Evolutionary conservation across 2,329 filamentous ascomycete genomes (phyloP).

Genomic region (Colletotrichum graminicola): DNA sequence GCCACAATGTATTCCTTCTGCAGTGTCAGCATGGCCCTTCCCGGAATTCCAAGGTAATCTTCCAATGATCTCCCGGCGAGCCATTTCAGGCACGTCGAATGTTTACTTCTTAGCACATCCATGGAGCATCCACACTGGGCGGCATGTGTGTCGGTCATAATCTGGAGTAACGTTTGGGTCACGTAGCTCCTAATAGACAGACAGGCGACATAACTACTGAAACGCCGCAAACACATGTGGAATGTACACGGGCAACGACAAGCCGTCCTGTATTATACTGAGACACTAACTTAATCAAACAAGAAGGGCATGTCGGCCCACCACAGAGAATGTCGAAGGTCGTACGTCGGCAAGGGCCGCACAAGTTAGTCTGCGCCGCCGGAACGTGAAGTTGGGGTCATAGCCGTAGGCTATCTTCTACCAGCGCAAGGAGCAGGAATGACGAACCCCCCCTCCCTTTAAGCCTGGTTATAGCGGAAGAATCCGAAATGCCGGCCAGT

Average conservation of each 20-base stretch:
- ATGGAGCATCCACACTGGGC: too few relatives aligned
- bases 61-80: background rate
- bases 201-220: background rate
- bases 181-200: background rate
- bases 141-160: background rate
- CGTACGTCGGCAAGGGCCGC: too few relatives aligned
- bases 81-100: background rate
- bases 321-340: background rate
- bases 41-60: background rate
- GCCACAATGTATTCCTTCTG: too few relatives aligned
- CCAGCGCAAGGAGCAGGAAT: background rate
- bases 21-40: too few relatives aligned
- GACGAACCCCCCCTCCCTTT: accelerated
- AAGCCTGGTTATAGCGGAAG: background rate
- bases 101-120: background rate
- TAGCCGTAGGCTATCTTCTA: background rate
- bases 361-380: too few relatives aligned
- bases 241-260: too few relatives aligned
- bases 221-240: too few relatives aligned
- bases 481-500: background rate
- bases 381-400: background rate
- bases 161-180: background rate
- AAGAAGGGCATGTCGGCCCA: background rate
- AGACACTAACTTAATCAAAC: background rate
- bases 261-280: background rate